Evolutionary conservation across 1,284 basidiomycete genomes (phyloP).

Genomic region (Cystobasidiaceae sp.): DNA sequence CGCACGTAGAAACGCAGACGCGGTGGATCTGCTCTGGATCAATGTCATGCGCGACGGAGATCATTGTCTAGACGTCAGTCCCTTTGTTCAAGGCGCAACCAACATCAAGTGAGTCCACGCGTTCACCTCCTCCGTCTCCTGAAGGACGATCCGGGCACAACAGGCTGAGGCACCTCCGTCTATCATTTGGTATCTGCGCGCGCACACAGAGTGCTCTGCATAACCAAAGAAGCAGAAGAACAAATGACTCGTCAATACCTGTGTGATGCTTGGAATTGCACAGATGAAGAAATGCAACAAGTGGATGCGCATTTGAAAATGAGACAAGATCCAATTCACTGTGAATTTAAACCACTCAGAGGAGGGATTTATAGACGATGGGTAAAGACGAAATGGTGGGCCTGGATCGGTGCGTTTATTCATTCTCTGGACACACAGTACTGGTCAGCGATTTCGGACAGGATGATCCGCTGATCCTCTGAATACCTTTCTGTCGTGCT

Average conservation of each 20-base stretch:
- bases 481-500: neutral
- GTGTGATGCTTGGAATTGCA: conserved; percentile 15
- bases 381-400: conserved; percentile 26
- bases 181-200: neutral
- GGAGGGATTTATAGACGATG: conserved; percentile 13
- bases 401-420: conserved; percentile 13
- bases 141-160: too few relatives aligned
- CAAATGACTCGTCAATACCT: conserved; percentile 4
- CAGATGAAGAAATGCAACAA: neutral
- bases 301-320: conserved; percentile 10
- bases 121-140: too few relatives aligned
- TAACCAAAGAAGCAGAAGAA: conserved; percentile 6
- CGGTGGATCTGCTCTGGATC: conserved; percentile 27
- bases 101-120: conserved; percentile 14
- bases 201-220: neutral
- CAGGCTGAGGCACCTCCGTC: too few relatives aligned
- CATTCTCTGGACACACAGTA: too few relatives aligned
- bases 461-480: neutral
- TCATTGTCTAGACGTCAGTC: conserved; percentile 8
- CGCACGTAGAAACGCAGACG: conserved; percentile 16
- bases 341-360: conserved; percentile 22
- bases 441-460: too few relatives aligned
- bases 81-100: neutral
- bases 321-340: conserved; percentile 19
- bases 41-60: conserved; percentile 12